Percentiles rank a stretch among this genome's conserved stretches.
Evolutionary conservation across 805 yeast species (phyloP).

Genomic region (Torulaspora gathmanii): DNA sequence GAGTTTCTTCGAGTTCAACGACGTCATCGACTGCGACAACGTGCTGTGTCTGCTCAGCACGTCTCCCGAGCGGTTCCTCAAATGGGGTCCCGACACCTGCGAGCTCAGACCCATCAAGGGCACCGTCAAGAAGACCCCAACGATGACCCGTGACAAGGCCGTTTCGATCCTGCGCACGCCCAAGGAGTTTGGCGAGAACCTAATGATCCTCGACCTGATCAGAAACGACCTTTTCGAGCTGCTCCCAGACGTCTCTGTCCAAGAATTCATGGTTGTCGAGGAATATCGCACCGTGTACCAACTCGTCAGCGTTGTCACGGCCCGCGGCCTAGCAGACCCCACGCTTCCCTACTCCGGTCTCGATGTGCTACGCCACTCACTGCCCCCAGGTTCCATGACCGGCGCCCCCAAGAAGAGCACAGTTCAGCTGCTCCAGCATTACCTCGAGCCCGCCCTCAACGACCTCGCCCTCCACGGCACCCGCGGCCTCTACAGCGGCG

Average conservation of each 20-base stretch:
- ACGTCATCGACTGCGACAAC: conserved; percentile 39
- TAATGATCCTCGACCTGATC: conserved; percentile 94
- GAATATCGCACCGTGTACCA: conserved; percentile 90
- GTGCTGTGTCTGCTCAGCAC: conserved; percentile 60
- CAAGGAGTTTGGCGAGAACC: conserved; percentile 90
- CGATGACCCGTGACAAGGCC: conserved; percentile 55
- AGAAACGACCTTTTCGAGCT: conserved; percentile 82
- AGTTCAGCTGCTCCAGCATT: conserved; percentile 66
- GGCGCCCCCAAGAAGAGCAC: conserved; percentile 97
- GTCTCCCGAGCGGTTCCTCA: conserved; percentile 89
- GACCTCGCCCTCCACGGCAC: conserved; percentile 27
- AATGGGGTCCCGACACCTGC: conserved; percentile 62
- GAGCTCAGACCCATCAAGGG: conserved; percentile 96
- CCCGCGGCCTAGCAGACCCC: conserved; percentile 36
- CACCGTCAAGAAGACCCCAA: conserved; percentile 67
- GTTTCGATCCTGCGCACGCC: conserved; percentile 65
- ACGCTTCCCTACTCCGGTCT: conserved; percentile 51
- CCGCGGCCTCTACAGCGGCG: conserved; percentile 91
- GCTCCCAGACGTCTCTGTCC: conserved; percentile 59
- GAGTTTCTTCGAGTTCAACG: conserved; percentile 61
- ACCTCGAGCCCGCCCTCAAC: conserved; percentile 35
- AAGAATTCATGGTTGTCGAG: conserved; percentile 84
- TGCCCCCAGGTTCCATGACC: conserved; percentile 99
- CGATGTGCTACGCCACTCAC: conserved; percentile 68
- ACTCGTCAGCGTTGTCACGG: conserved; percentile 82